Conservation (phyloP, 768 basidiomycete genomes). For the Favolaschia claudopus region DNA sequence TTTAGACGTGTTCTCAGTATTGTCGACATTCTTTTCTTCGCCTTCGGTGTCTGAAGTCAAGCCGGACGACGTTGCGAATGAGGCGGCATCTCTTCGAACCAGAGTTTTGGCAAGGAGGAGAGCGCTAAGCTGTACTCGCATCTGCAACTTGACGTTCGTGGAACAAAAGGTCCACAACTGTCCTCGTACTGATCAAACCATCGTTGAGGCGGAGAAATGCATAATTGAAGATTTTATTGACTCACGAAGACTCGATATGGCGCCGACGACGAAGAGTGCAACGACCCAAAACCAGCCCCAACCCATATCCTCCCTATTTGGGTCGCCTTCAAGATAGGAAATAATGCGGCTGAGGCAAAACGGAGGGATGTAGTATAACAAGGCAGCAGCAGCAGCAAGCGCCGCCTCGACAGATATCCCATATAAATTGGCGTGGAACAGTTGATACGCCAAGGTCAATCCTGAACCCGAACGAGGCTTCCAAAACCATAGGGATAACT, state of each 20-base stretch:
- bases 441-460: constrained; percentile 64
- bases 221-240: neutral
- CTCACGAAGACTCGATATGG: constrained; percentile 48
- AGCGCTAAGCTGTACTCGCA: constrained; percentile 69
- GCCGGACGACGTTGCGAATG: constrained; percentile 38
- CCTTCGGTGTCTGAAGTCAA: no score
- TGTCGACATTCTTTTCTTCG: constrained; percentile 46
- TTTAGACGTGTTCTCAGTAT: constrained; percentile 68
- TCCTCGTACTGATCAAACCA: constrained; percentile 44
- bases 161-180: constrained; percentile 62
- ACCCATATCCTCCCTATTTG: constrained; percentile 48
- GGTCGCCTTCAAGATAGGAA: constrained; percentile 49
- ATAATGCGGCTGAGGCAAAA: neutral
- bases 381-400: neutral
- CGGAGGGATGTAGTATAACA: neutral
- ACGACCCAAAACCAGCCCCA: constrained; percentile 71
- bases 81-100: constrained; percentile 70
- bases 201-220: neutral
- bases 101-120: constrained; percentile 73
- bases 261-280: constrained; percentile 53
- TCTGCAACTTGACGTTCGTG: constrained; percentile 59
- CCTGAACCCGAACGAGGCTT: constrained; percentile 65
- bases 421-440: constrained; percentile 59
- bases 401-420: neutral
- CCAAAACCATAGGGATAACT: constrained; percentile 62